phyloP scores from a whole-genome alignment of 768 basidiomycete species.

The Agaricus blazei region DNA sequence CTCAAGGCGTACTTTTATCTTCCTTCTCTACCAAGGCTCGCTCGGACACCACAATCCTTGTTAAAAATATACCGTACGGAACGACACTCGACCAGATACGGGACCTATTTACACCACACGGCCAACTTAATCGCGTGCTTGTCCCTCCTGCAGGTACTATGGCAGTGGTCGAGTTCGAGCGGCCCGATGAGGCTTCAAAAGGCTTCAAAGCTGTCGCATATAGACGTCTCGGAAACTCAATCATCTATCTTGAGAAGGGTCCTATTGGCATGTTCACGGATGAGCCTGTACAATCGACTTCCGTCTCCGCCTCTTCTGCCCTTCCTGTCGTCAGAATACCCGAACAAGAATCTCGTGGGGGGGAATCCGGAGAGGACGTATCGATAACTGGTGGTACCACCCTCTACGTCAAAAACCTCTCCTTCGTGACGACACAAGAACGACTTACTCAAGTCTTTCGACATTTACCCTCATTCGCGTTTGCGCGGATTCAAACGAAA shows the following conservation, averaged over 20 bases:
- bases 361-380: constrained; percentile 32
- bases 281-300: constrained; percentile 15
- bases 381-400: constrained; percentile 67
- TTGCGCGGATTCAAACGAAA: constrained; percentile 89
- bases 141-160: constrained; percentile 92
- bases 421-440: constrained; percentile 86
- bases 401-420: constrained; percentile 90
- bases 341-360: constrained; percentile 31
- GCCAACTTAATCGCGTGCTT: constrained; percentile 62
- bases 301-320: constrained; percentile 3
- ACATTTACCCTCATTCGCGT: constrained; percentile 73
- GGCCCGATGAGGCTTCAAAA: constrained; percentile 60
- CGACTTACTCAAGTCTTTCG: constrained; percentile 66
- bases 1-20: constrained; percentile 61
- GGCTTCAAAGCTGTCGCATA: constrained; percentile 86
- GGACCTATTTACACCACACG: constrained; percentile 74
- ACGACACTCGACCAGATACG: constrained; percentile 73
- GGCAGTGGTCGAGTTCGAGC: constrained; percentile 85
- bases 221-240: constrained; percentile 79
- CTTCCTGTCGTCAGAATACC: constrained; percentile 30
- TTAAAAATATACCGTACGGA: constrained; percentile 96
- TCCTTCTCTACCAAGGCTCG: constrained; percentile 49
- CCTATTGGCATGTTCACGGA: constrained; percentile 77
- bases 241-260: constrained; percentile 91
- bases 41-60: constrained; percentile 81